A percentile compares a stretch with the other conserved stretches of the same genome.
phyloP scores from a whole-genome alignment of 1,284 basidiomycete genomes.

The Moesziomyces sp. region DNA sequence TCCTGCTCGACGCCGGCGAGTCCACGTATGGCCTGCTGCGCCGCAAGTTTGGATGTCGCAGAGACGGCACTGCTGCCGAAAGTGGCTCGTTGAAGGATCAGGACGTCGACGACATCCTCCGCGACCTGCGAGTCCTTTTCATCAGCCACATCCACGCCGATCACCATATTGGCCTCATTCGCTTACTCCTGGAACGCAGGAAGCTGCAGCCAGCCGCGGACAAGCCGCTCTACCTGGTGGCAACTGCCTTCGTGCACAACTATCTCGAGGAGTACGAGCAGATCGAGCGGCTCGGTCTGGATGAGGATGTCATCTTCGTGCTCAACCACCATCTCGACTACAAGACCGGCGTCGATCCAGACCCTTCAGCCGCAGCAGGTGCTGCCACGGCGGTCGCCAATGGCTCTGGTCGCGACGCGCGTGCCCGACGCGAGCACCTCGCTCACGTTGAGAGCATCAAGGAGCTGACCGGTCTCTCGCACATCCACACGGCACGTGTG shows the following conservation, averaged over 20 bases:
- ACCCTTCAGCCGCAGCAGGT: not conserved
- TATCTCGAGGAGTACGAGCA: slow-evolving; percentile 77
- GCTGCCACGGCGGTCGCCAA: not conserved
- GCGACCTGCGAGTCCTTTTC: slow-evolving; percentile 82
- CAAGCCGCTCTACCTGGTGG: slow-evolving; percentile 77
- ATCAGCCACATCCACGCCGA: slow-evolving; percentile 92
- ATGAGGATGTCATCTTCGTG: slow-evolving; percentile 69
- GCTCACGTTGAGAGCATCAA: slow-evolving; percentile 27
- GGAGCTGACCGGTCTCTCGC: slow-evolving; percentile 20
- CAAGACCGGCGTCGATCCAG: slow-evolving; percentile 46
- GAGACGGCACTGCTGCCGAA: slow-evolving; percentile 28
- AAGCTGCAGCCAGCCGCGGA: slow-evolving; percentile 70
- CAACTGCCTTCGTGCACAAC: slow-evolving; percentile 72
- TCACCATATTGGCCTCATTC: slow-evolving; percentile 86
- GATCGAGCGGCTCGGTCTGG: slow-evolving; percentile 77
- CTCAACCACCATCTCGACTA: slow-evolving; percentile 52
- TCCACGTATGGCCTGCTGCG: slow-evolving; percentile 89
- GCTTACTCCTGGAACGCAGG: slow-evolving; percentile 79
- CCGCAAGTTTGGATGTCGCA: slow-evolving; percentile 76
- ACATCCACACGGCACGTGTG: slow-evolving; percentile 48
- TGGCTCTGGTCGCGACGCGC: slow-evolving; percentile 6
- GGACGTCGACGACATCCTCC: slow-evolving; percentile 69
- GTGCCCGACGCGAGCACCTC: slow-evolving; percentile 11
- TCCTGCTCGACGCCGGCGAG: slow-evolving; percentile 91
- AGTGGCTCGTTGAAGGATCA: slow-evolving; percentile 15